phyloP scores from a whole-genome alignment of 164 flowering plant genomes.

The Tinospora cordifolia region DNA sequence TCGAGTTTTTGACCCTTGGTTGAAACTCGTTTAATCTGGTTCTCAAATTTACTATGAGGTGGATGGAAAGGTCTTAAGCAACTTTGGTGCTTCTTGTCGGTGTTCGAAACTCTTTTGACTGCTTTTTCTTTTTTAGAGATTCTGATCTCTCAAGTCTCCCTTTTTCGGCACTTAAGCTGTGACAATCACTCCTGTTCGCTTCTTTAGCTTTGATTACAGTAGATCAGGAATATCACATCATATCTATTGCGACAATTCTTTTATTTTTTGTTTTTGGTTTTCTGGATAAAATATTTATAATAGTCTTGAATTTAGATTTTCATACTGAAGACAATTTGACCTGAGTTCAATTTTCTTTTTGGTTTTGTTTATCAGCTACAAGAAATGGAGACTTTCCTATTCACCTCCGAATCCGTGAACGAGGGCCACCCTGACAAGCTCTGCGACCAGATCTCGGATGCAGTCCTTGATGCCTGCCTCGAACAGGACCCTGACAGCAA shows the following conservation, averaged over 20 bases:
- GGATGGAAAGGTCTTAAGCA: neutral
- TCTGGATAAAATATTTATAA: neutral
- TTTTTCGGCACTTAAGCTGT: neutral
- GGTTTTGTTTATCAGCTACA: constrained; percentile 21
- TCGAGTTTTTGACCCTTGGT: too few relatives aligned
- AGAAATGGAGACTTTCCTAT: constrained; percentile 69
- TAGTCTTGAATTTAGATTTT: neutral
- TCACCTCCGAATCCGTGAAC: constrained; percentile 79
- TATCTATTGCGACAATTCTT: too few relatives aligned
- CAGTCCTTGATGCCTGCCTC: constrained; percentile 80
- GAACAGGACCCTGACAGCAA: constrained; percentile 76
- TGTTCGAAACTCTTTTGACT: too few relatives aligned
- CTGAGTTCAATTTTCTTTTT: neutral
- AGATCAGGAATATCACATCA: neutral
- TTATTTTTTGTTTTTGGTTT: neutral
- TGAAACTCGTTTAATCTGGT: too few relatives aligned
- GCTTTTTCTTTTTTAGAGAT: neutral
- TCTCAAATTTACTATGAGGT: too few relatives aligned
- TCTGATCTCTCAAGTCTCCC: neutral
- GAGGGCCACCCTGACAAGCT: constrained; percentile 91
- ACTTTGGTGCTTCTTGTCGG: neutral
- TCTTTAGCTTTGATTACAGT: neutral
- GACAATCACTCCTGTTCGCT: neutral
- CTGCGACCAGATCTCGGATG: constrained; percentile 83
- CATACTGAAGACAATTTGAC: neutral